Base-by-base conservation (phyloP, 768 basidiomycete species). In the Pulveroboletus sp. region DNA sequence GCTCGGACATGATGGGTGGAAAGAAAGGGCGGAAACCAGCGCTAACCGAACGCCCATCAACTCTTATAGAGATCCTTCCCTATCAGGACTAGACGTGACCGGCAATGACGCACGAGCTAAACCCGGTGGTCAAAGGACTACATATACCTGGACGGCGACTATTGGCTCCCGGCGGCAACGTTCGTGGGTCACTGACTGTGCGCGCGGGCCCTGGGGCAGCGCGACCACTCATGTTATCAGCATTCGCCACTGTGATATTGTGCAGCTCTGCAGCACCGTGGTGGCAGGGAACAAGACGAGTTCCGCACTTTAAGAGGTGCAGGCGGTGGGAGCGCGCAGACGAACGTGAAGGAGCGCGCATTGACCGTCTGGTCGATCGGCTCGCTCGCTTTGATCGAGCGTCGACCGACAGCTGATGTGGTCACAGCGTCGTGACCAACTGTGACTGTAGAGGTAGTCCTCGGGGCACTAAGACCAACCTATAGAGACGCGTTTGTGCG, bases 91-190 rank as follows among this genome's bases (percentile, higher is more conserved):
- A 30, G 32, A 46, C 21, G 15, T 18, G 47, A 26, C 43, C 30
- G 0, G 15, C 11, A 41, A 31, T 21, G 14, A 11, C 18, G 24
- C 33, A 44, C 26, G 15, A 27, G 26, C 3, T 11, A 6, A 9
- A 15, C 24, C 8, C 17, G 14, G 36, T 28, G 21, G 24, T 35
- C 32, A 7, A n/a, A 15, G 6, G 7, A n/a, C 35, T 1, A 28
- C 5, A 28, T n/a, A 15, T 35, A 35, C 15, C 2, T 35, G 15
- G 35, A 12, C 35, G 35, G 27, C 28, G 17, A 27, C 8, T 12
- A 63, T 61, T 59, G 52, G 54, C 51, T 36, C n/a, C 36, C 11
- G n/a, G 6, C 15, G 43, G 44, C 35, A 62, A 65, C 63, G 54
- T 62, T 63, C 48, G 61, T 64, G 45, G 36, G 21, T 11, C 31